phyloP scores from a whole-genome alignment of 2,329 filamentous ascomycete genomes.

The Rhexocercosporidium sp. region DNA sequence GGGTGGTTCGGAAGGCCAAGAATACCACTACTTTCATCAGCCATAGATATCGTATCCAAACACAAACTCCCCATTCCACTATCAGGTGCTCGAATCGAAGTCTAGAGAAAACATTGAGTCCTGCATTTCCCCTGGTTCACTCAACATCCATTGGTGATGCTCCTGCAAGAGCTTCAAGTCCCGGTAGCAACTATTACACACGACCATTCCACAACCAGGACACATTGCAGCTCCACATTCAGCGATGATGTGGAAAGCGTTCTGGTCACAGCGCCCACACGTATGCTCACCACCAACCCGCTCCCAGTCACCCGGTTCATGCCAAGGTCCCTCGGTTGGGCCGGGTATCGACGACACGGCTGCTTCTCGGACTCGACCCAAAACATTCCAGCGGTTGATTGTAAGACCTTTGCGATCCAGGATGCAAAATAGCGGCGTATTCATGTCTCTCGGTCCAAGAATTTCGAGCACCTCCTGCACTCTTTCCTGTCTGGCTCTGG shows the following conservation, averaged over 20 bases:
- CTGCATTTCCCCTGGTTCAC: slow-evolving; percentile 11
- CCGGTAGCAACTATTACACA: slow-evolving; percentile 32
- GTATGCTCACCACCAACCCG: slow-evolving; percentile 29
- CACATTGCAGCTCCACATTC: slow-evolving; percentile 33
- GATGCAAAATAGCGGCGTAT: slow-evolving; percentile 28
- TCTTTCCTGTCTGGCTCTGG: slow-evolving; percentile 2
- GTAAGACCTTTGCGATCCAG: slow-evolving; percentile 29
- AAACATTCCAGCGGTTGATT: slow-evolving; percentile 34
- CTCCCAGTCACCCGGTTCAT: slow-evolving; percentile 31
- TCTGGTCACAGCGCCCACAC: slow-evolving; percentile 32
- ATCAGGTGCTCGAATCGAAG: slow-evolving; percentile 13
- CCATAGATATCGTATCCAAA: slow-evolving; percentile 1
- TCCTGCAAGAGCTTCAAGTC: slow-evolving; percentile 31
- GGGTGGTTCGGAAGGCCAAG: not conserved
- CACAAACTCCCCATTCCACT: slow-evolving; percentile 2
- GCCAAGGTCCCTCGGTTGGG: slow-evolving; percentile 31
- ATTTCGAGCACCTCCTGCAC: slow-evolving; percentile 32
- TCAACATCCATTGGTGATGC: slow-evolving; percentile 29
- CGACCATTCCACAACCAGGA: slow-evolving; percentile 29
- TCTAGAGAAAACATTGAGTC: slow-evolving; percentile 25
- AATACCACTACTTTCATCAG: not conserved
- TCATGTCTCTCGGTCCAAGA: slow-evolving; percentile 30
- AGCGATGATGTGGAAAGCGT: slow-evolving; percentile 32
- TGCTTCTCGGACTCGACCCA: slow-evolving; percentile 25
- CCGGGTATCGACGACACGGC: slow-evolving; percentile 5